A percentile compares a stretch with the other conserved stretches of the same genome.
phyloP scores from a whole-genome alignment of 208 protist genomes.

The Strigomonas culicis region DNA sequence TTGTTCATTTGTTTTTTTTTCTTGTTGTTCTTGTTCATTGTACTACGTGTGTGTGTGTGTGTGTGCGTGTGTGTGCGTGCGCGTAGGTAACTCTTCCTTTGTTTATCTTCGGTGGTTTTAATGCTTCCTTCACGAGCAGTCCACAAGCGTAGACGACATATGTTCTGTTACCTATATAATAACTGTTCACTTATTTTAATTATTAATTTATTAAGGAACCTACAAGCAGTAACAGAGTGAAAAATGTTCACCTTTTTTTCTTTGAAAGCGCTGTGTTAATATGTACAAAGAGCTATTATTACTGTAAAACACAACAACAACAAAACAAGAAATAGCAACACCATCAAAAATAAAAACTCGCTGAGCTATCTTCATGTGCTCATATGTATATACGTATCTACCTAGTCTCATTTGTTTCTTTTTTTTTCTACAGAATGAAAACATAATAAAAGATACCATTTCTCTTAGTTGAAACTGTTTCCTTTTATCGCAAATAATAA shows the following conservation, averaged over 20 bases:
- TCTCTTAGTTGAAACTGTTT: not conserved
- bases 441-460: not conserved
- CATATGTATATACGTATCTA: not conserved
- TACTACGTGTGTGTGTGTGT: not conserved
- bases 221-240: too few relatives aligned
- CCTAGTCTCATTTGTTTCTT: not conserved
- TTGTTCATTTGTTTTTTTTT: constrained; percentile 2
- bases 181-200: not conserved
- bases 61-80: not conserved
- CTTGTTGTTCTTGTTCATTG: not conserved
- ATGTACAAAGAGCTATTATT: too few relatives aligned
- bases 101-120: not conserved
- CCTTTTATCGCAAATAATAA: not conserved
- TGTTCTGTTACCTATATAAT: not conserved
- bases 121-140: not conserved
- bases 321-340: not conserved
- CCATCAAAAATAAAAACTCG: not conserved
- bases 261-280: too few relatives aligned
- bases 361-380: not conserved
- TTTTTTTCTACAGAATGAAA: not conserved
- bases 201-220: not conserved
- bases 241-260: too few relatives aligned
- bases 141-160: too few relatives aligned
- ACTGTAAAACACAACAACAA: not conserved
- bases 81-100: not conserved